These are phyloP conservation scores for Rhododendron vialii DNA, from an alignment of 148 eudicot genomes.

Conservation along the genomic window DNA sequence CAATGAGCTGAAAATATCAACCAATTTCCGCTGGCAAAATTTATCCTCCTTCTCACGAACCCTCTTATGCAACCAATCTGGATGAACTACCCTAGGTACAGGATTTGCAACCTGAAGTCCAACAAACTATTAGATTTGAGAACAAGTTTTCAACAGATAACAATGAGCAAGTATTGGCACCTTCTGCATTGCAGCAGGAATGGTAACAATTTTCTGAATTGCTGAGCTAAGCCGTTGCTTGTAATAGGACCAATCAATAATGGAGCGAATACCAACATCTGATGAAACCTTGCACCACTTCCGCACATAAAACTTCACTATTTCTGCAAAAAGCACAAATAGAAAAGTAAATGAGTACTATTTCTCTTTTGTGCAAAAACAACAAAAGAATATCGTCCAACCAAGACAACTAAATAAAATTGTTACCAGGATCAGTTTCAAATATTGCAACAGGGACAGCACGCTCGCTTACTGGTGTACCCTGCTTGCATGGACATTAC, in stretches of 20 bases:
- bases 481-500: conserved; percentile 44
- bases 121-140: conserved; percentile 17
- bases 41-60: conserved; percentile 96
- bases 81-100: conserved; percentile 97
- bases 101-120: conserved; percentile 79
- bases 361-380: conserved; percentile 3
- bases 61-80: conserved; percentile 95
- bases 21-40: conserved; percentile 82
- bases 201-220: conserved; percentile 91
- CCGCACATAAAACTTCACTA: conserved; percentile 80
- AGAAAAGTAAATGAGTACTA: conserved; percentile 9
- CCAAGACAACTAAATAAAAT: not conserved
- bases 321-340: conserved; percentile 42
- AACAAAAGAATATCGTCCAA: not conserved
- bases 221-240: conserved; percentile 93
- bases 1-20: conserved; percentile 59
- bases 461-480: conserved; percentile 93
- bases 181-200: conserved; percentile 99
- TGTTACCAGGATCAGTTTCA: conserved; percentile 82
- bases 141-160: not conserved
- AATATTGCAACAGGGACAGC: conserved; percentile 99
- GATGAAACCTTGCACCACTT: conserved; percentile 97
- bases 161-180: conserved; percentile 32
- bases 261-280: conserved; percentile 80
- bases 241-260: conserved; percentile 97